These are phyloP conservation scores for Puccinia horiana DNA, from an alignment of 1,284 basidiomycete genomes.

Conservation along the genomic window DNA sequence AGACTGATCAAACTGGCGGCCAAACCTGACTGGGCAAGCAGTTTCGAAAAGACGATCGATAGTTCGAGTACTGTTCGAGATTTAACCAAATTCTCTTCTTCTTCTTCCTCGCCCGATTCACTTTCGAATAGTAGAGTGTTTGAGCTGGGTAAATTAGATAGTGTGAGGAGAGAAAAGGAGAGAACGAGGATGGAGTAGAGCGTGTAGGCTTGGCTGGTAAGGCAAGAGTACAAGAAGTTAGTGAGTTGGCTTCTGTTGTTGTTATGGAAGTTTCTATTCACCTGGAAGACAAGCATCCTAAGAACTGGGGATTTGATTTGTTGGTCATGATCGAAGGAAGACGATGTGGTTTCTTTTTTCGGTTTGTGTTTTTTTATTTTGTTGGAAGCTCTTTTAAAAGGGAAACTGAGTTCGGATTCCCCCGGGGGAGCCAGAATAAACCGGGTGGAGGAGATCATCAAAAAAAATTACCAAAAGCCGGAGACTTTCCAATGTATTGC, in stretches of 20 bases:
- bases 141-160: background rate
- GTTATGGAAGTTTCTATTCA: background rate
- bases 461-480: too few relatives aligned
- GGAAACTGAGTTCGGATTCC: too few relatives aligned
- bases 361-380: too few relatives aligned
- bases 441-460: too few relatives aligned
- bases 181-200: background rate
- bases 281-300: background rate
- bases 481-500: too few relatives aligned
- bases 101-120: slow-evolving; percentile 1
- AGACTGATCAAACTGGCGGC: slow-evolving; percentile 4
- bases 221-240: background rate
- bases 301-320: background rate
- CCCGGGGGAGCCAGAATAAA: too few relatives aligned
- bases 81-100: background rate
- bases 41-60: background rate
- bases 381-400: too few relatives aligned
- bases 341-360: background rate
- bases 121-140: background rate
- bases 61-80: background rate
- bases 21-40: background rate
- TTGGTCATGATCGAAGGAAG: background rate
- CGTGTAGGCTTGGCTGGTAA: background rate
- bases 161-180: background rate
- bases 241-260: background rate